These are phyloP conservation scores for Acanthamoeba castellanii DNA, from an alignment of 208 protist genomes.

Conservation along the genomic window DNA sequence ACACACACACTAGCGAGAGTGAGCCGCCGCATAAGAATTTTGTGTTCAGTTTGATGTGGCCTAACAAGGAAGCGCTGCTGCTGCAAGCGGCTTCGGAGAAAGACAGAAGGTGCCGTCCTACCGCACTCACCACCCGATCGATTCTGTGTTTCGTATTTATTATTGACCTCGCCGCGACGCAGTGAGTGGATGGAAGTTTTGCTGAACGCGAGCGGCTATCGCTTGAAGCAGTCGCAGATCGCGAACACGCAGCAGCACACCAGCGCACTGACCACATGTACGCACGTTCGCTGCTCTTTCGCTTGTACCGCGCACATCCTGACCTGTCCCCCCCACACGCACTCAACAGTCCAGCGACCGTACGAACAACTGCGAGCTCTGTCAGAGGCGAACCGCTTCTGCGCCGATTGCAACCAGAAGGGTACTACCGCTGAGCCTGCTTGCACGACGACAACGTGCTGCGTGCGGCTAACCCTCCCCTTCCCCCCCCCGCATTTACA, in stretches of 20 bases:
- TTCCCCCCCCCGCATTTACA: background rate
- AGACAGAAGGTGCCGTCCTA: constrained; percentile 25
- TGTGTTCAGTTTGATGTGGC: constrained; percentile 19
- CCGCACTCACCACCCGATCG: background rate
- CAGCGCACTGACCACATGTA: background rate
- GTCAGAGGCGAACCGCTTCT: constrained; percentile 40
- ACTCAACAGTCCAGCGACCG: constrained; percentile 1
- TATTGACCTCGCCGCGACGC: background rate
- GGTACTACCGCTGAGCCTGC: background rate
- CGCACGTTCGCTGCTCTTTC: background rate
- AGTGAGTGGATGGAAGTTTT: constrained; percentile 47
- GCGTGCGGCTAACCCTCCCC: background rate
- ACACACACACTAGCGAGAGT: background rate
- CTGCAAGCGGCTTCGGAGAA: constrained; percentile 51
- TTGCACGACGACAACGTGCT: no score
- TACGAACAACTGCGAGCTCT: constrained; percentile 38
- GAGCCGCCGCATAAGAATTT: constrained; percentile 51
- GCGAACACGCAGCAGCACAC: background rate
- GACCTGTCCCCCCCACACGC: background rate
- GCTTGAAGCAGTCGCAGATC: constrained; percentile 38
- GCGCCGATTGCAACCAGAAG: constrained; percentile 41
- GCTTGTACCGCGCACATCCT: background rate
- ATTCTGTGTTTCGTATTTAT: background rate
- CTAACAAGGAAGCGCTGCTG: background rate
- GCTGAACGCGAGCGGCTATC: constrained; percentile 13